A percentile compares a stretch with the other conserved stretches of the same genome.
phyloP scores from a whole-genome alignment of 2,329 filamentous ascomycete species.

The Exophiala dermatitidis region DNA sequence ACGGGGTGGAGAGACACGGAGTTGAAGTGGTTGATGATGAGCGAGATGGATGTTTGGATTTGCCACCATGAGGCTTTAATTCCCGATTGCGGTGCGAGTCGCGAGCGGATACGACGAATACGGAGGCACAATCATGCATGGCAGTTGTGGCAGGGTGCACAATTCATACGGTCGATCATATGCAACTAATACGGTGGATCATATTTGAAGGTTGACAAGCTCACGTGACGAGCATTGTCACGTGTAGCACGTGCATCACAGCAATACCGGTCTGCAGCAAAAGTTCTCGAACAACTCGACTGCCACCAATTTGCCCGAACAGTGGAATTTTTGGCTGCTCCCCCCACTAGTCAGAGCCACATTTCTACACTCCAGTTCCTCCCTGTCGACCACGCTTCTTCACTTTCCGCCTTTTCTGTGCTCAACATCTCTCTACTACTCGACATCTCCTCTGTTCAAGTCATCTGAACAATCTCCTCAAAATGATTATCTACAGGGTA shows the following conservation, averaged over 20 bases:
- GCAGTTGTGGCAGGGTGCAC: too few relatives aligned
- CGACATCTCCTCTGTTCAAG: slow-evolving; percentile 26
- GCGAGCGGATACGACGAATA: background rate
- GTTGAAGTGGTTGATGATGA: slow-evolving; percentile 40
- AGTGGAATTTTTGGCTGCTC: background rate
- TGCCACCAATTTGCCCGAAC: slow-evolving; percentile 21
- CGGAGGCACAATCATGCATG: background rate
- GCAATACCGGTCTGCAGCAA: slow-evolving; percentile 27
- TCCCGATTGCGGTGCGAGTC: background rate
- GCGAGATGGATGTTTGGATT: slow-evolving; percentile 37
- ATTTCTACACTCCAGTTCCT: slow-evolving; percentile 29
- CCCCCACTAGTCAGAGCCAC: slow-evolving; percentile 31
- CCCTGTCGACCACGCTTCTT: slow-evolving; percentile 23
- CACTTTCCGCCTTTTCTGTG: slow-evolving; percentile 42
- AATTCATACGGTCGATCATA: too few relatives aligned
- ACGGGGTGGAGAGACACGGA: background rate
- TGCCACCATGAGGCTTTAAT: slow-evolving; percentile 1
- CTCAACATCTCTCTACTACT: background rate
- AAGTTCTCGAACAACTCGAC: slow-evolving; percentile 45
- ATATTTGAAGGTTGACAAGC: background rate
- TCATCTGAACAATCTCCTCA: slow-evolving; percentile 38
- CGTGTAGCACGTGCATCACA: too few relatives aligned
- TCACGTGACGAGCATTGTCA: slow-evolving; percentile 26
- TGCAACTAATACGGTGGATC: too few relatives aligned
- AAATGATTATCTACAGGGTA: slow-evolving; percentile 70